Conservation (phyloP, 495 filamentous ascomycete genomes). For the Lasiosphaeria miniovina region DNA sequence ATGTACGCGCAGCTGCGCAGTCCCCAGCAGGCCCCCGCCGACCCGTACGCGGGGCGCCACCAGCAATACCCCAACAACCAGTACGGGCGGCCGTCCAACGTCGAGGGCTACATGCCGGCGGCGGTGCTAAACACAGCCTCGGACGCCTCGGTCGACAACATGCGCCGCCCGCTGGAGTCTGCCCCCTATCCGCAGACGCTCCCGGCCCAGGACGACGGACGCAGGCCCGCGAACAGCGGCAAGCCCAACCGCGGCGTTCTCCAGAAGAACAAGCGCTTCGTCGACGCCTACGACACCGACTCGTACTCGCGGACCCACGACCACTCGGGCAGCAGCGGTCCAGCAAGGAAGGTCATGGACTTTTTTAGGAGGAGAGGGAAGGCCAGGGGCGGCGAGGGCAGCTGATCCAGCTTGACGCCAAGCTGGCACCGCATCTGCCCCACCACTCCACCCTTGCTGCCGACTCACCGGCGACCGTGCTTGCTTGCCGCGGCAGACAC, state of each 20-base stretch:
- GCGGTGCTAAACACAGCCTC: slow-evolving; percentile 45
- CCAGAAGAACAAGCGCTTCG: slow-evolving; percentile 84
- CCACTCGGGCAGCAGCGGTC: slow-evolving; percentile 77
- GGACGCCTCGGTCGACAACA: slow-evolving; percentile 44
- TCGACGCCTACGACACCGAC: slow-evolving; percentile 83
- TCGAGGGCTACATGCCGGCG: slow-evolving; percentile 42
- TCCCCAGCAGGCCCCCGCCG: slow-evolving; percentile 28
- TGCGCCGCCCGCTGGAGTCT: slow-evolving; percentile 30
- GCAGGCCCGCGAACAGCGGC: slow-evolving; percentile 23
- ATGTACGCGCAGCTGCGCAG: slow-evolving; percentile 42
- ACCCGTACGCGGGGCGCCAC: slow-evolving; percentile 7
- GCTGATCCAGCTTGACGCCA: slow-evolving; percentile 2
- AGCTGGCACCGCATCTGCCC: no score
- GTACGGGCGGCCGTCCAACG: slow-evolving; percentile 34
- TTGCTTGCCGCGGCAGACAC: no score
- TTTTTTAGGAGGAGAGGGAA: slow-evolving; percentile 88
- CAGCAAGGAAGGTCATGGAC: slow-evolving; percentile 93
- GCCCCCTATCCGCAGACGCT: slow-evolving; percentile 33
- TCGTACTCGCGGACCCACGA: slow-evolving; percentile 55
- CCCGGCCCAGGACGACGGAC: slow-evolving; percentile 20
- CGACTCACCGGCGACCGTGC: no score
- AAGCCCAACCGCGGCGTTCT: slow-evolving; percentile 52
- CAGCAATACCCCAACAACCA: slow-evolving; percentile 20
- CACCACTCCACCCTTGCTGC: no score
- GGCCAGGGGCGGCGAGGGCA: slow-evolving; percentile 59